Evolutionary conservation across 345 rosid species (phyloP), one percentile per base, ranked within the genome.

Genomic region (Pugionium cornutum): DNA sequence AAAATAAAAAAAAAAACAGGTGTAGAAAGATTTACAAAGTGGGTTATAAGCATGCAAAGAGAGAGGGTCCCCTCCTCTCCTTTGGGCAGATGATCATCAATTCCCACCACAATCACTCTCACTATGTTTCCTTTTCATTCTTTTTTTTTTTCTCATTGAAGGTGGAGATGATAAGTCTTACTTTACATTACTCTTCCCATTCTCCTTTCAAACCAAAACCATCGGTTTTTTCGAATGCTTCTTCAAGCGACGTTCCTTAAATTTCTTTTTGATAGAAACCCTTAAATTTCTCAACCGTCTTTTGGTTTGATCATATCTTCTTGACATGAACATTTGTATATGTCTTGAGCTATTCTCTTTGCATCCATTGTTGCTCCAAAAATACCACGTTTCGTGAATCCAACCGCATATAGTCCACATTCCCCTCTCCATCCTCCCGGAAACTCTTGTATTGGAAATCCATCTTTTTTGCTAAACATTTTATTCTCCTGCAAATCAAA

Each of bases 371-470:
- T 80, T 3, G 85, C 81, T 48, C 99, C 99, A 0, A 85, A 77
- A 9, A 92, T 60, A 3, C 99, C 99, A 43, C 90, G 91, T 75
- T 82, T 84, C 2, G 92, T 83, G 82, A 92, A 92, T 52, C 99
- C 99, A 6, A 92, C 99, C 2, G 99, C 95, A 25, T 89, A 92
- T 65, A 90, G 57, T 11, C 97, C 99, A 67, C 76, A 35, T 40
- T 85, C 96, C 1, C 99, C 97, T 92, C 89, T 92, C 99, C 99
- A 92, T 55, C 96, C 97, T 26, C 84, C 76, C 9, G 99, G 97
- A 65, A 88, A 92, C 54, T 89, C 78, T 70, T 70, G 69, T 57
- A 75, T 37, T 8, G 97, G 96, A 34, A 85, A 70, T 30, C 99
- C 99, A 66, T 92, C 90, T 66, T 88, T 76, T 76, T 83, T 77